A percentile compares a stretch with the other conserved stretches of the same genome.
phyloP scores from a whole-genome alignment of 1,139 yeast genomes.

The Saccharomycopsis hybrid region DNA sequence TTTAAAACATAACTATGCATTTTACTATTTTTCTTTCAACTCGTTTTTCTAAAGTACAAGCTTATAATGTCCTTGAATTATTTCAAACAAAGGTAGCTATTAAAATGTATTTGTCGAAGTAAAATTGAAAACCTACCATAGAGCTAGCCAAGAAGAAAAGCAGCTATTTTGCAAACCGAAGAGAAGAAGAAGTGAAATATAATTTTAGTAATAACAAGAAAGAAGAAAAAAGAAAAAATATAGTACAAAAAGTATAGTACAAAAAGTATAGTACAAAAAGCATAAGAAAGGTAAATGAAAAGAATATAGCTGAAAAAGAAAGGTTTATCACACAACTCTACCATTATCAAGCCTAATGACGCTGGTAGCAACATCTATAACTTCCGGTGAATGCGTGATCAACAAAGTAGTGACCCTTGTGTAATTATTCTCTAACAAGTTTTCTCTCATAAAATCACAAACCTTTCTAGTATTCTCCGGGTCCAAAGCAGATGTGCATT shows the following conservation, averaged over 20 bases:
- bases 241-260: background rate
- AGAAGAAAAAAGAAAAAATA: no score
- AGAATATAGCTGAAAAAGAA: background rate
- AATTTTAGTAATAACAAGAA: background rate
- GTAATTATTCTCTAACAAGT: conserved; percentile 30
- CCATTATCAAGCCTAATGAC: conserved; percentile 42
- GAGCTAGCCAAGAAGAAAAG: no score
- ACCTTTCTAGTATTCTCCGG: conserved; percentile 42
- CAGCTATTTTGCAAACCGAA: no score
- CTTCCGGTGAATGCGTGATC: conserved; percentile 53
- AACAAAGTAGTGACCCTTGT: conserved; percentile 39
- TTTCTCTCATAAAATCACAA: conserved; percentile 36
- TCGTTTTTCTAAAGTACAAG: no score
- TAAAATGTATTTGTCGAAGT: no score
- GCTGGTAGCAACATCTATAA: conserved; percentile 46
- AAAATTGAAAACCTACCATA: no score
- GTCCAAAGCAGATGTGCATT: conserved; percentile 76
- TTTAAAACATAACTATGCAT: background rate
- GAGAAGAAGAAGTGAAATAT: no score
- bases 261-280: background rate
- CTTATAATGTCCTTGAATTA: no score
- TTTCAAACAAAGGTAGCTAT: no score
- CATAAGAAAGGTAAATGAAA: background rate
- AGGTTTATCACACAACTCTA: conserved; percentile 23
- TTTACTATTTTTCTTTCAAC: background rate